phyloP scores from a whole-genome alignment of 805 yeast species.

The Yamadazyma sp. region DNA sequence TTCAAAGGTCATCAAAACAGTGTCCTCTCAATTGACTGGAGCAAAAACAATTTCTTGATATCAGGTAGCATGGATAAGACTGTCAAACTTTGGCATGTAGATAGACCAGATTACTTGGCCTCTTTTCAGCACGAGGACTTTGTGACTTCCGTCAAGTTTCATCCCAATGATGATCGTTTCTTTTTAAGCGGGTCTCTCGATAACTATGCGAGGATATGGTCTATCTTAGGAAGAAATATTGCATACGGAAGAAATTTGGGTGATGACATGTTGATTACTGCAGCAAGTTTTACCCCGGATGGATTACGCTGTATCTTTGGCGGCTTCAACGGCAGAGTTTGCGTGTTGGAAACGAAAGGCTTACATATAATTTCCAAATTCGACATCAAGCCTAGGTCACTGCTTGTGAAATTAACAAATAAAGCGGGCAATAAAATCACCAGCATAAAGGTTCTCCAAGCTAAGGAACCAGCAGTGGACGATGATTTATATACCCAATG shows the following conservation, averaged over 20 bases:
- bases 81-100: constrained; percentile 82
- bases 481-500: constrained; percentile 24
- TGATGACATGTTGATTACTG: constrained; percentile 68
- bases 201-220: constrained; percentile 76
- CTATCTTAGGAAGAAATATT: constrained; percentile 70
- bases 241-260: constrained; percentile 52
- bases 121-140: constrained; percentile 75
- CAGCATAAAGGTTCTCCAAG: constrained; percentile 59
- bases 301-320: constrained; percentile 67
- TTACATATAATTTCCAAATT: constrained; percentile 41
- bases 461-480: constrained; percentile 8
- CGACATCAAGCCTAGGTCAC: constrained; percentile 31
- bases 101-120: constrained; percentile 59
- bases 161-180: constrained; percentile 83
- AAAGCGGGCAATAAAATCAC: constrained; percentile 57
- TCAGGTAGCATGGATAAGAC: constrained; percentile 85
- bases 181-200: constrained; percentile 82
- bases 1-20: constrained; percentile 70
- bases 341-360: constrained; percentile 62
- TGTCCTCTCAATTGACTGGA: constrained; percentile 81
- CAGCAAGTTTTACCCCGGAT: constrained; percentile 68
- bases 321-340: constrained; percentile 72
- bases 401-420: constrained; percentile 18
- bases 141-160: constrained; percentile 78
- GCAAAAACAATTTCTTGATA: constrained; percentile 76